Percentiles rank a stretch among this genome's conserved stretches.
Evolutionary conservation across 2,329 filamentous ascomycete genomes (phyloP).

Genomic region (Aspergillus clavatus): DNA sequence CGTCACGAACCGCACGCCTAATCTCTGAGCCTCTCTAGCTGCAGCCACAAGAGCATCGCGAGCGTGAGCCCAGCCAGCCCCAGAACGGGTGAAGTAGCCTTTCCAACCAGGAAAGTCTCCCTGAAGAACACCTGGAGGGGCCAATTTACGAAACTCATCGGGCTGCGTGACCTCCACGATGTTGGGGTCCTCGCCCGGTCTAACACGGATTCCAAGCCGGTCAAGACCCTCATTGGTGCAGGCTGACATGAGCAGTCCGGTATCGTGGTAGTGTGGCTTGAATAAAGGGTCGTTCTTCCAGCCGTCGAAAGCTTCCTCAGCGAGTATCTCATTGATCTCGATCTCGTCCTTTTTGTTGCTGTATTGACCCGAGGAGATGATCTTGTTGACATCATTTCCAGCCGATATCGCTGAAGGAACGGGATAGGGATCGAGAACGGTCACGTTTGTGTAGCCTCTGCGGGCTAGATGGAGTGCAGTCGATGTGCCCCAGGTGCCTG

Average conservation of each 20-base stretch:
- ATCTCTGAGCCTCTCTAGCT: conserved; percentile 39
- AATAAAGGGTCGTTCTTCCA: conserved; percentile 45
- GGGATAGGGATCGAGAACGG: conserved; percentile 44
- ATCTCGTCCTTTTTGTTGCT: conserved; percentile 31
- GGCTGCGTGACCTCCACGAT: conserved; percentile 36
- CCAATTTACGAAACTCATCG: conserved; percentile 45
- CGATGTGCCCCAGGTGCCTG: conserved; percentile 45
- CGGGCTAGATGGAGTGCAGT: conserved; percentile 46
- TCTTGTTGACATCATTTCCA: conserved; percentile 47
- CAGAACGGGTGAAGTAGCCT: conserved; percentile 39
- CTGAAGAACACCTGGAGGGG: conserved; percentile 47
- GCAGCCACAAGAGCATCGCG: conserved; percentile 44
- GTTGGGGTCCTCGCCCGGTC: conserved; percentile 23
- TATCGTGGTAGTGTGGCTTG: conserved; percentile 43
- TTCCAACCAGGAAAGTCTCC: conserved; percentile 43
- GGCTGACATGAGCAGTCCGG: conserved; percentile 43
- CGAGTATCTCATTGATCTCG: conserved; percentile 21
- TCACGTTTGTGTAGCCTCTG: conserved; percentile 45
- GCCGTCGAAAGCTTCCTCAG: conserved; percentile 34
- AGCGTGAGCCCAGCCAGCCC: conserved; percentile 51
- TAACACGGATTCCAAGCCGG: conserved; percentile 32
- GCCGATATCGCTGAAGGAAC: conserved; percentile 47
- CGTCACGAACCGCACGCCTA: conserved; percentile 47
- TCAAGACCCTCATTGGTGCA: conserved; percentile 34
- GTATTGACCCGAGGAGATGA: conserved; percentile 31